Evolutionary conservation across 2,329 filamentous ascomycete genomes (phyloP).

Genomic region (Celoporthe dispersa): DNA sequence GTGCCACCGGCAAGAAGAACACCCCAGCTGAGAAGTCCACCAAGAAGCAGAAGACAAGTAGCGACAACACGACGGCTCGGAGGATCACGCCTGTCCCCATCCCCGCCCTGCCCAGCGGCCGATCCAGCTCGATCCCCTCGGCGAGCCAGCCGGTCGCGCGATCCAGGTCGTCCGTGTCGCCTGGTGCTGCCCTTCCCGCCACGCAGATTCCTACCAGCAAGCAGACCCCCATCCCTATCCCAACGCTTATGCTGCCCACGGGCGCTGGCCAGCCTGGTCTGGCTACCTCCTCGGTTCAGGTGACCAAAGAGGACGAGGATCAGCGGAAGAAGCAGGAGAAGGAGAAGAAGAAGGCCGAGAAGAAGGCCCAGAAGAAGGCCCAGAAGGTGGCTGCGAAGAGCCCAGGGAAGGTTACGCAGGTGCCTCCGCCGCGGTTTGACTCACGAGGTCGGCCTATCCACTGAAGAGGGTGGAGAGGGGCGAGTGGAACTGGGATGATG

Average conservation of each 20-base stretch:
- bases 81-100: conserved; percentile 30
- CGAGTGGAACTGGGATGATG: neutral
- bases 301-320: conserved; percentile 23
- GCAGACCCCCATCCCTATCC: conserved; percentile 25
- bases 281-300: conserved; percentile 2
- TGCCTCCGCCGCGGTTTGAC: conserved; percentile 18
- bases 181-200: conserved; percentile 20
- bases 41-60: conserved; percentile 30
- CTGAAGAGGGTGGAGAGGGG: neutral
- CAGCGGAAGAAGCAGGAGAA: conserved; percentile 19
- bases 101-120: conserved; percentile 17
- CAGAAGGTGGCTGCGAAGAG: neutral
- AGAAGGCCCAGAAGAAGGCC: neutral
- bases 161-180: conserved; percentile 16
- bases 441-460: neutral
- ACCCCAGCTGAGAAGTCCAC: conserved; percentile 29
- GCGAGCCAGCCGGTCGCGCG: conserved; percentile 10
- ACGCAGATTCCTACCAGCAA: conserved; percentile 19
- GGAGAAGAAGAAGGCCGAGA: conserved; percentile 15
- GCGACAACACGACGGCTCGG: conserved; percentile 8
- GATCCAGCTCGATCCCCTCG: conserved; percentile 27
- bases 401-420: conserved; percentile 20
- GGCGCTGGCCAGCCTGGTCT: neutral
- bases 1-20: conserved; percentile 23
- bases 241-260: neutral